A percentile compares a stretch with the other conserved stretches of the same genome.
These are phyloP conservation scores for Daedaleopsis nitida DNA, from an alignment of 768 basidiomycete species.

Conservation along the genomic window DNA sequence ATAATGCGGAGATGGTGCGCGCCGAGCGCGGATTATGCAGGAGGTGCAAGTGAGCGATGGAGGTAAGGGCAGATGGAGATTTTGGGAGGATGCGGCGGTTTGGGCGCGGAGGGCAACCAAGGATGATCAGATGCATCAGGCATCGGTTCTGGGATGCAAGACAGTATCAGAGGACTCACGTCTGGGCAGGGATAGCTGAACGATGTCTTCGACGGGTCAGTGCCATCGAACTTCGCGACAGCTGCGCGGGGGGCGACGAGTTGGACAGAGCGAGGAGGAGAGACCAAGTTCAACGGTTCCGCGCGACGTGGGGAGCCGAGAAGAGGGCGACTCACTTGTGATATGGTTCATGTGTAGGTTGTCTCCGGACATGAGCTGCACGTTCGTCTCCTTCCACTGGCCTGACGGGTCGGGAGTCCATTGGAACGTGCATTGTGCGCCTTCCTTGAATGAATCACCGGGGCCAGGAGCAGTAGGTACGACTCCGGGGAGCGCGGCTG, in stretches of 20 bases:
- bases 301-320: too few species aligned
- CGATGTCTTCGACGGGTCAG: conserved; percentile 42
- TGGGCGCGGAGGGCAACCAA: too few species aligned
- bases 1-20: background rate
- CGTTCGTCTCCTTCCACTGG: conserved; percentile 68
- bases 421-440: conserved; percentile 51
- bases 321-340: background rate
- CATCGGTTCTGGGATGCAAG: background rate
- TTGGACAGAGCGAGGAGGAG: background rate
- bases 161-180: conserved; percentile 39
- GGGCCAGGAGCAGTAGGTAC: conserved; percentile 62
- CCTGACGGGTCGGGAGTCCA: conserved; percentile 66
- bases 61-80: too few species aligned
- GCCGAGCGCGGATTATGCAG: too few species aligned
- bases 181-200: conserved; percentile 67
- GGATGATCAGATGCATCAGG: background rate
- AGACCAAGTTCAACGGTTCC: background rate
- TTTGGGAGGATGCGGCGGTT: too few species aligned
- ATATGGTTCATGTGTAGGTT: conserved; percentile 59
- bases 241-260: conserved; percentile 39
- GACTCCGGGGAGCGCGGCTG: conserved; percentile 2
- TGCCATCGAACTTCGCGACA: conserved; percentile 68
- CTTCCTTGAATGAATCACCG: conserved; percentile 56
- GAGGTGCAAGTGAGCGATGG: background rate
- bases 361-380: conserved; percentile 80